phyloP scores from a whole-genome alignment of 2,329 filamentous ascomycete species.

The Pseudogymnoascus sp. region DNA sequence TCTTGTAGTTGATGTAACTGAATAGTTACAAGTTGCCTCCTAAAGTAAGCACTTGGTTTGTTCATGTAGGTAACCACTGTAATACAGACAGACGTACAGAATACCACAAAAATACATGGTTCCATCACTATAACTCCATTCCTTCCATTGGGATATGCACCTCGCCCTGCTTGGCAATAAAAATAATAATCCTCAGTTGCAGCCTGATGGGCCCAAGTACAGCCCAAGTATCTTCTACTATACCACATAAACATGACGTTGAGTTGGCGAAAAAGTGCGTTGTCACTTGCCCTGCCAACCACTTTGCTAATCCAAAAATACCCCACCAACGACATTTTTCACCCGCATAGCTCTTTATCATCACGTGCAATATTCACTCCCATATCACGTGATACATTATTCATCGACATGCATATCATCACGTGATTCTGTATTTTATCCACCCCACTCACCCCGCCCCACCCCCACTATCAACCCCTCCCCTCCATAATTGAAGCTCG shows the following conservation, averaged over 20 bases:
- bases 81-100: background rate
- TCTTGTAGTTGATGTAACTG: no score
- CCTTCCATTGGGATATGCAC: background rate
- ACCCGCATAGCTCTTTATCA: background rate
- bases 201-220: background rate
- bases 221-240: background rate
- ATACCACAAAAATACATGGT: background rate
- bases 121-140: background rate
- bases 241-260: background rate
- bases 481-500: background rate
- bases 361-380: background rate
- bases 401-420: background rate
- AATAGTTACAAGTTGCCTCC: background rate
- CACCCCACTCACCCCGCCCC: background rate
- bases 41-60: background rate
- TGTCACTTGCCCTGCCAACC: slow-evolving; percentile 2
- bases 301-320: background rate
- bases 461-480: background rate
- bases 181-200: background rate
- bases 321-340: background rate
- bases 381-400: background rate
- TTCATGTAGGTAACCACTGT: background rate
- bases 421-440: background rate
- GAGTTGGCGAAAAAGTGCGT: background rate
- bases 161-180: background rate